Evolutionary conservation across 129 eudicot genomes (phyloP).

Genomic region (Calendula officinalis): DNA sequence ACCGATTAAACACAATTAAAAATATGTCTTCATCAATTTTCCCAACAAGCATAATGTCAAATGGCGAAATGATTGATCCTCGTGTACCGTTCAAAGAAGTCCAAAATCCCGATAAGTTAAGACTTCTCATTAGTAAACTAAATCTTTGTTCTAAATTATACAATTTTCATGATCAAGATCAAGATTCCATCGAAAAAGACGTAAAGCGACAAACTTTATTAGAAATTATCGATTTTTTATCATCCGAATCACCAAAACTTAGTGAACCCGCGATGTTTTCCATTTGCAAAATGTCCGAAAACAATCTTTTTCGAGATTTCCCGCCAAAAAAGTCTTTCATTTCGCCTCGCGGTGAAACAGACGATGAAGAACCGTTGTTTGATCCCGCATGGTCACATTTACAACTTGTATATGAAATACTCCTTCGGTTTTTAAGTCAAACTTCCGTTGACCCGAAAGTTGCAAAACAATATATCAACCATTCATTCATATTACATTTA

Average conservation of each 20-base stretch:
- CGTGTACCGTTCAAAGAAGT: constrained; percentile 53
- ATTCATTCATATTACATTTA: constrained; percentile 40
- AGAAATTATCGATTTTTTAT: constrained; percentile 56
- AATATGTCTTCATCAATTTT: constrained; percentile 67
- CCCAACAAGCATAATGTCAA: constrained; percentile 45
- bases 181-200: constrained; percentile 53
- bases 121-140: constrained; percentile 52
- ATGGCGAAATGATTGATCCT: constrained; percentile 50
- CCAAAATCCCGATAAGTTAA: constrained; percentile 46
- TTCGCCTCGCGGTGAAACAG: constrained; percentile 45
- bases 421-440: constrained; percentile 53
- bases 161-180: constrained; percentile 43
- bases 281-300: constrained; percentile 59
- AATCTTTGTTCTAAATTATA: constrained; percentile 49
- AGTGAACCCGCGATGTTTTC: constrained; percentile 48
- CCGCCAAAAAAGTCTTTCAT: constrained; percentile 46
- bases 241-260: constrained; percentile 52
- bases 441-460: constrained; percentile 48
- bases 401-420: constrained; percentile 63
- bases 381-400: constrained; percentile 73
- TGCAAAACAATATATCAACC: constrained; percentile 53
- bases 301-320: constrained; percentile 56
- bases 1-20: constrained; percentile 48
- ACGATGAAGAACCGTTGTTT: constrained; percentile 52
- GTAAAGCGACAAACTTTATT: constrained; percentile 50